Percentiles rank a stretch among this genome's conserved stretches.
Conservation (phyloP, 495 filamentous ascomycete species). For the Penicillium angulare region DNA sequence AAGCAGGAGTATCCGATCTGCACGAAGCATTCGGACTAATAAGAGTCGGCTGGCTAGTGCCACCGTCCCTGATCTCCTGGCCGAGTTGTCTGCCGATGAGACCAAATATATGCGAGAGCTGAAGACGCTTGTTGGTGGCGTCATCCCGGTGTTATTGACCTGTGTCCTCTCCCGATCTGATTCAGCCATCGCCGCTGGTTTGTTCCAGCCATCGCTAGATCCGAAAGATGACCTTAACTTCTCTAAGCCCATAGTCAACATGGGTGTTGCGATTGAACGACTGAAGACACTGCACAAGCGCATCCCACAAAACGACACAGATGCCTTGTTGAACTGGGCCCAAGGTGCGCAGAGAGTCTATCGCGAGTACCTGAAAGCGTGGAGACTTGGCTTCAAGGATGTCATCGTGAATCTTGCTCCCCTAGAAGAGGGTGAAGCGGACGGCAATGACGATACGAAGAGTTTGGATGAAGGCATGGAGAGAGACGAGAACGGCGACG, state of each 20-base stretch:
- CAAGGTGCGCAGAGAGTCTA: conserved; percentile 74
- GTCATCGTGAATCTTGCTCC: conserved; percentile 91
- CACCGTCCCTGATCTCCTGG: conserved; percentile 71
- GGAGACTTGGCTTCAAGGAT: conserved; percentile 93
- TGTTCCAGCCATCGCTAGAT: conserved; percentile 59
- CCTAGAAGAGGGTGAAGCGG: conserved; percentile 48
- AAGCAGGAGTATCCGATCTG: conserved; percentile 65
- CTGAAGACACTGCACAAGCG: conserved; percentile 75
- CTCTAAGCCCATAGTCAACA: conserved; percentile 87
- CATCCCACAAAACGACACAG: conserved; percentile 67
- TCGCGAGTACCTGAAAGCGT: conserved; percentile 81
- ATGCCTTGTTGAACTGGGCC: conserved; percentile 76
- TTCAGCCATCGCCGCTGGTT: conserved; percentile 60
- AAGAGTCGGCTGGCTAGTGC: conserved; percentile 63
- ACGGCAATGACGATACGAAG: conserved; percentile 51
- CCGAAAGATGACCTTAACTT: conserved; percentile 59
- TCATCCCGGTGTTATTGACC: conserved; percentile 87
- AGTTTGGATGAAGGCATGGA: conserved; percentile 67
- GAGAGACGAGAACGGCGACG: conserved; percentile 73
- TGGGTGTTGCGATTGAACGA: conserved; percentile 87
- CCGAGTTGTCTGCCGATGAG: conserved; percentile 81
- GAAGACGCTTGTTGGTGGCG: conserved; percentile 90
- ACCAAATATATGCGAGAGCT: conserved; percentile 89
- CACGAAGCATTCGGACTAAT: conserved; percentile 69
- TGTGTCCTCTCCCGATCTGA: conserved; percentile 78